Percentiles rank a stretch among this genome's conserved stretches.
These are phyloP conservation scores for Penicillium polonicum DNA, from an alignment of 2,329 filamentous ascomycete species.

Conservation along the genomic window DNA sequence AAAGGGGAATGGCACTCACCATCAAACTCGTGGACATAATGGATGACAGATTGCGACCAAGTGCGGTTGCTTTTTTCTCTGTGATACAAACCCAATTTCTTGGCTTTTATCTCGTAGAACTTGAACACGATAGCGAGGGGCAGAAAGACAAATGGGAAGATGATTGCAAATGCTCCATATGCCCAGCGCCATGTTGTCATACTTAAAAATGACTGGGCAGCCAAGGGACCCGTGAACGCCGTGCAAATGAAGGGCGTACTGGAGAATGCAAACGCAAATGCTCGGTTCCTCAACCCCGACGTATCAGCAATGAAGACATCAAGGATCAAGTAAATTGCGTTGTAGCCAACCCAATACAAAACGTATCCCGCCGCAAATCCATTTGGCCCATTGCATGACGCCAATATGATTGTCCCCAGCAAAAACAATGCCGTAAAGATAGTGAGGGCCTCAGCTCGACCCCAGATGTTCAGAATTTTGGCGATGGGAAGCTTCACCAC, in stretches of 20 bases:
- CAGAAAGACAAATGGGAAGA: no score
- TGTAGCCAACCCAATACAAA: constrained; percentile 60
- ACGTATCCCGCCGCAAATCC: constrained; percentile 53
- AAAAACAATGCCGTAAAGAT: constrained; percentile 50
- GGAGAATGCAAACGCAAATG: constrained; percentile 60
- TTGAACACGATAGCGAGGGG: no score
- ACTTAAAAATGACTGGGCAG: constrained; percentile 51
- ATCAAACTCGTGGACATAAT: no score
- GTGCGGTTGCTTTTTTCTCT: no score
- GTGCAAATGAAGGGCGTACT: constrained; percentile 63
- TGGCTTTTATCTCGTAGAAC: no score
- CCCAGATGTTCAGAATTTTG: constrained; percentile 62
- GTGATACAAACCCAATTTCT: no score
- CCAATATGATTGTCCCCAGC: constrained; percentile 23
- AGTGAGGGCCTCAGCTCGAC: constrained; percentile 58
- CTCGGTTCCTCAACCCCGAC: constrained; percentile 58
- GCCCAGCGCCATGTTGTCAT: constrained; percentile 40
- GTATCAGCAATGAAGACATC: constrained; percentile 64
- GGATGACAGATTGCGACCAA: no score
- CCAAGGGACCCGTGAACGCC: constrained; percentile 55
- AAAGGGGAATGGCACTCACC: no score
- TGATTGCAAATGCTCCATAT: constrained; percentile 40
- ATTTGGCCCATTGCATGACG: no score
- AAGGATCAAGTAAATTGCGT: constrained; percentile 56
- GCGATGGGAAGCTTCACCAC: constrained; percentile 60